phyloP scores from a whole-genome alignment of 257 asterid species.

The Striga asiatica region DNA sequence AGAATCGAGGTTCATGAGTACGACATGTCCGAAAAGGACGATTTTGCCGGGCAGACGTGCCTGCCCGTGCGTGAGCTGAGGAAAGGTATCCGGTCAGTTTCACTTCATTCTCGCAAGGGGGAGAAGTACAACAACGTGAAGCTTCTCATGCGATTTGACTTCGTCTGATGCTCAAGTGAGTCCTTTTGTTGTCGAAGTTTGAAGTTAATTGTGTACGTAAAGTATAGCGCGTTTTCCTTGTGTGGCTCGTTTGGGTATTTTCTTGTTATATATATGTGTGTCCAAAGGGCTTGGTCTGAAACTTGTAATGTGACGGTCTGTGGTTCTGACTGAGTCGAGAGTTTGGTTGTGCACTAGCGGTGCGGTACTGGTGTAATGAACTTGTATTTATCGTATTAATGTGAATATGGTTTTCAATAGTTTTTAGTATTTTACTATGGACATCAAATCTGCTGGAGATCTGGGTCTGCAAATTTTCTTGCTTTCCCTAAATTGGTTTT shows the following conservation, averaged over 20 bases:
- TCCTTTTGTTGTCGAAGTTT: too few species aligned
- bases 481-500: too few species aligned
- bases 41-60: constrained; percentile 79
- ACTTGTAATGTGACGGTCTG: too few species aligned
- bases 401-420: too few species aligned
- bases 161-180: constrained; percentile 35
- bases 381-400: too few species aligned
- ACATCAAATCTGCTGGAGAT: too few species aligned
- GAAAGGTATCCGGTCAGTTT: constrained; percentile 68
- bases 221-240: neutral
- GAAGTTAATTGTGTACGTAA: constrained; percentile 1
- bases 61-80: constrained; percentile 65
- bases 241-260: neutral
- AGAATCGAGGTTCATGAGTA: constrained; percentile 75
- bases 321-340: too few species aligned
- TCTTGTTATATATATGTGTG: neutral
- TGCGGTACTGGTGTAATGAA: too few species aligned
- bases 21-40: constrained; percentile 79
- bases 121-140: constrained; percentile 42
- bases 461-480: too few species aligned
- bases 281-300: too few species aligned
- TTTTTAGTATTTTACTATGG: too few species aligned
- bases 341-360: too few species aligned
- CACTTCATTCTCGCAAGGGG: constrained; percentile 53
- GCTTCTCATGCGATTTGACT: constrained; percentile 76